Base-by-base conservation (phyloP, 129 eudicot genomes). In the Heracleum sosnowskyi region DNA sequence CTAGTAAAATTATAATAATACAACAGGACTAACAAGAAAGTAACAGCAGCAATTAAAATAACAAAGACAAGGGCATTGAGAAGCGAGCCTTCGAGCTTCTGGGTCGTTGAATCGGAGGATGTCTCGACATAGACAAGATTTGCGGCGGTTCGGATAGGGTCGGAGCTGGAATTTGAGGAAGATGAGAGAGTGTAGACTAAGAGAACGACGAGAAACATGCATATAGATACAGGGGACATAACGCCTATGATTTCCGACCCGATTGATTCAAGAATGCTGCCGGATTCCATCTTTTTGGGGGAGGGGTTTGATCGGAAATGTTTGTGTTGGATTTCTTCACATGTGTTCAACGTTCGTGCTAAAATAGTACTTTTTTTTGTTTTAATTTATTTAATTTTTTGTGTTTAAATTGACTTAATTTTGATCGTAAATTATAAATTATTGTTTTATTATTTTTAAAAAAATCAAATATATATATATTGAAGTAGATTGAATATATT, bases 181-280 rank as follows among this genome's bases (percentile, higher is more conserved):
- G 90, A 53, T 73, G 90, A 68, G 86, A 86, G 86, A 42, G 97
- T 68, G 91, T 85, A 89, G 81, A 96, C 95, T 39, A 95, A 77
- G 24, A 96, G 93, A 88, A 92, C 97, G 28, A 96, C 99, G n/a
- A 90, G 70, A 57, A 96, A 81, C 99, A 96, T 96, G 78, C 97
- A 92, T 69, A 92, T 90, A 44, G 99, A 96, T 37, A 96, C 99
- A 26, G 99, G 99, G 13, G 99, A 83, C 88, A 96, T 90, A 1
- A 96, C 96, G 79, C 88, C 91, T 81, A 87, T 90, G 79, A 96
- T 88, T 36, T 96, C 97, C 0, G 73, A 79, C 47, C 99, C 99
- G 83, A 92, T 85, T 11, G 92, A 73, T 12, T 86, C 90, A 6
- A 96, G 82, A 51, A 95, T 88, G 84, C 96, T 91, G 28, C 93